Evolutionary conservation across 2,329 filamentous ascomycete species (phyloP).

Genomic region (Fusarium xylarioides): DNA sequence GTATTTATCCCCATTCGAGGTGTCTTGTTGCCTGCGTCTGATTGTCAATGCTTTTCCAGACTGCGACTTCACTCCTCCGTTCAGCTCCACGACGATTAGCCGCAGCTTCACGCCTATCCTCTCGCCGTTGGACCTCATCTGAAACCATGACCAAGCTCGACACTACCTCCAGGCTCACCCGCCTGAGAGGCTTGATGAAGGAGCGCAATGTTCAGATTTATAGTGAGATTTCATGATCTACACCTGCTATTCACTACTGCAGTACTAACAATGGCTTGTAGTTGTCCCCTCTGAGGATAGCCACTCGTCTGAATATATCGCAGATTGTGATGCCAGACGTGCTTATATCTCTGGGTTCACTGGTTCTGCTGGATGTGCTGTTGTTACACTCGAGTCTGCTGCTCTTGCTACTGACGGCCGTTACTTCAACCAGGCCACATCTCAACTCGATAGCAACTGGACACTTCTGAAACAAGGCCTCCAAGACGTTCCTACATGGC

Average conservation of each 20-base stretch:
- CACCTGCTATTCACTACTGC: neutral
- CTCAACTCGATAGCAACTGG: slow-evolving; percentile 94
- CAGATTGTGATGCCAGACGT: slow-evolving; percentile 90
- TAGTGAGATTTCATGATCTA: slow-evolving; percentile 65
- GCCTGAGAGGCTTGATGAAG: slow-evolving; percentile 86
- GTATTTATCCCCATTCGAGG: slow-evolving; percentile 12
- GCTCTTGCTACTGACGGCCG: slow-evolving; percentile 93
- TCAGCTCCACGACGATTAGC: slow-evolving; percentile 27
- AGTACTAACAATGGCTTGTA: slow-evolving; percentile 50
- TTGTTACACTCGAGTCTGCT: slow-evolving; percentile 86
- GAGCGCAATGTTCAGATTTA: slow-evolving; percentile 90
- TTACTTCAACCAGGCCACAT: slow-evolving; percentile 96
- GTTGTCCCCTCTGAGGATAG: slow-evolving; percentile 97
- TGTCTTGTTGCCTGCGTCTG: slow-evolving; percentile 27
- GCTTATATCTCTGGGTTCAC: slow-evolving; percentile 94
- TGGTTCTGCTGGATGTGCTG: slow-evolving; percentile 91
- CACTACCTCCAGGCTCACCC: slow-evolving; percentile 78
- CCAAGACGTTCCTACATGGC: slow-evolving; percentile 94
- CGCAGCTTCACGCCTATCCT: slow-evolving; percentile 7
- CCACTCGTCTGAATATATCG: slow-evolving; percentile 98
- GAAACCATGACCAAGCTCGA: slow-evolving; percentile 63
- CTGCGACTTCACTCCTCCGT: slow-evolving; percentile 35
- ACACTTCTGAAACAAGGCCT: slow-evolving; percentile 89
- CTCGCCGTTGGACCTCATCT: slow-evolving; percentile 31
- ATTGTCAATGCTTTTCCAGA: slow-evolving; percentile 40